Percentiles rank a stretch among this genome's conserved stretches.
These are phyloP conservation scores for Microstegium vimineum DNA, from an alignment of 176 grass and related monocot species.

Conservation along the genomic window DNA sequence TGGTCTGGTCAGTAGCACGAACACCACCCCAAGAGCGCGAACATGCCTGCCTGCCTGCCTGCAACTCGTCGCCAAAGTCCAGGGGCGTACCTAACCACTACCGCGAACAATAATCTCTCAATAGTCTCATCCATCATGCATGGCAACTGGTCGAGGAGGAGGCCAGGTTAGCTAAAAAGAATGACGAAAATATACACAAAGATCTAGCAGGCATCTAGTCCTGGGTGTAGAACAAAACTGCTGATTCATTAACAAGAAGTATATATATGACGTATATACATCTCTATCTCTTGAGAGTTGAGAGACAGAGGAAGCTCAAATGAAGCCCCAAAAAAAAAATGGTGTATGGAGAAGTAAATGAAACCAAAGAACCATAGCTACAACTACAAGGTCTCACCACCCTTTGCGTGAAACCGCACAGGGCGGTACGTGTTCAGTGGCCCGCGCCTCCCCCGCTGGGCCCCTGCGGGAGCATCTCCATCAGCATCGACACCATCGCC, in stretches of 20 bases:
- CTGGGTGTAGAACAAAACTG: neutral
- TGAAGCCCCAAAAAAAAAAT: neutral
- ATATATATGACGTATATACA: neutral
- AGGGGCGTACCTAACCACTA: neutral
- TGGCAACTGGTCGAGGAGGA: too few species aligned
- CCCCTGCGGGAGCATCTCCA: constrained; percentile 45
- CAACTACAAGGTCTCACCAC: neutral
- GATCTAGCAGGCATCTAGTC: neutral
- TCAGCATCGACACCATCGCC: constrained; percentile 22
- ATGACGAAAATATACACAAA: neutral
- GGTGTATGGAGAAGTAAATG: neutral
- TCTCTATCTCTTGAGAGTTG: neutral
- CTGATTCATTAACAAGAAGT: neutral
- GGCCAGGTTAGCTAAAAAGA: too few species aligned
- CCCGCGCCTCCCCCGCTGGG: constrained; percentile 35
- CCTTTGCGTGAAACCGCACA: neutral
- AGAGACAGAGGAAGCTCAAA: neutral
- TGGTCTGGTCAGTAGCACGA: neutral
- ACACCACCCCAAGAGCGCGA: neutral
- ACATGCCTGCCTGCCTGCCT: too few species aligned
- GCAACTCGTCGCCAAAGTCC: neutral
- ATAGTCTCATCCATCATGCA: neutral
- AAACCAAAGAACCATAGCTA: neutral
- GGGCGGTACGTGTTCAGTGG: constrained; percentile 33
- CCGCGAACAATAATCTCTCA: neutral